Base-by-base conservation (phyloP, 1,284 basidiomycete species). In the Boletus chippewaensis region DNA sequence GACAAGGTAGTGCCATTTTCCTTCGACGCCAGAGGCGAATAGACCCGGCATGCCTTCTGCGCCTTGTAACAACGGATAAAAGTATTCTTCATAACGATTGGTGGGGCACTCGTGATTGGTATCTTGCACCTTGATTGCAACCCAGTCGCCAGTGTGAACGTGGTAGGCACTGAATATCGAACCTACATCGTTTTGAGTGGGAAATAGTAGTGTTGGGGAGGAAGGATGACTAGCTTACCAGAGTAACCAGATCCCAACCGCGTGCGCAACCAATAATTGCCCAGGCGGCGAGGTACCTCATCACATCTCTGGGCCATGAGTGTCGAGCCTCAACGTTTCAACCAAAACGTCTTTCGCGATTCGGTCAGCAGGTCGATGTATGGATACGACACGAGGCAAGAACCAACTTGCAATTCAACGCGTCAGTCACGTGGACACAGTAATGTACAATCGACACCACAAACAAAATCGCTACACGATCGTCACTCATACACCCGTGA, bases 41-140 rank as follows among this genome's bases (percentile, higher is more conserved):
- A 88, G 70, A 8, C 69, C 79, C 0, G 85, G 86, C 76, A 88
- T 84, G 8, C 86, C 85, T 40, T 73, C 70, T n/a, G 77, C 84
- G 15, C 84, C 85, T 66, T 84, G 84, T 8, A 88, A 66, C 9
- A 74, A 60, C n/a, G 84, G 84, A 61, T 87, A 88, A 52, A 74
- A 52, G 18, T 70, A 58, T 28, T 82, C 77, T 61, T 88, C 85
- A 50, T 83, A 86, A 43, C 67, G 71, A 61, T 88, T 88, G 3
- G 85, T 87, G 0, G 83, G 86, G 59, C 84, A 87, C 61, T 84
- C 78, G 49, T 84, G 79, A 58, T 84, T 71, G 20, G 78, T 68
- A 49, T 75, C 71, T 64, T 88, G 85, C 8, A 88, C 69, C 61
- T 88, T 88, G 51, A 88, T 72, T 1, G 85, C 85, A 40, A 84